Percentiles rank a stretch among this genome's conserved stretches.
Evolutionary conservation across 2,329 filamentous ascomycete species (phyloP).

Genomic region (Aspergillus sclerotialis): DNA sequence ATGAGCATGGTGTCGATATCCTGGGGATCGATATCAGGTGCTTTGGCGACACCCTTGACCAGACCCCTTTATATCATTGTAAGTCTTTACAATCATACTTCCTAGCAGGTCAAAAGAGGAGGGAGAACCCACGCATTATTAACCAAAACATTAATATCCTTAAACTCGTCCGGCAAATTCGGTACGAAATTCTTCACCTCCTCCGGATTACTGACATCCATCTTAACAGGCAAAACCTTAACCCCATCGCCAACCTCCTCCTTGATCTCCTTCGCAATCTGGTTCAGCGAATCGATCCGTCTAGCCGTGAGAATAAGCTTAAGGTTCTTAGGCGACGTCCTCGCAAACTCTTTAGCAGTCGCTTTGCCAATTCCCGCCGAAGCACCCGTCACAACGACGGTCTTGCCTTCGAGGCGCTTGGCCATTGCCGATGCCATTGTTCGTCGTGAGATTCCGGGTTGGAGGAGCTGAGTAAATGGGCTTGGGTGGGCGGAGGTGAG

Average conservation of each 20-base stretch:
- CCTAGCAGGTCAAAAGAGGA: not conserved
- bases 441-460: slow-evolving; percentile 24
- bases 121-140: slow-evolving; percentile 91
- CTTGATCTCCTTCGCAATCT: slow-evolving; percentile 69
- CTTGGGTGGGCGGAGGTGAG: slow-evolving; percentile 8
- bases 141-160: slow-evolving; percentile 77
- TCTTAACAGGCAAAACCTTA: slow-evolving; percentile 71
- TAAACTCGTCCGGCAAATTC: slow-evolving; percentile 71
- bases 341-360: slow-evolving; percentile 82
- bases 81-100: slow-evolving; percentile 6
- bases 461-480: slow-evolving; percentile 13
- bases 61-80: too few species aligned
- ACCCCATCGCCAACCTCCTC: slow-evolving; percentile 72
- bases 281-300: slow-evolving; percentile 67
- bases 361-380: slow-evolving; percentile 79
- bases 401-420: slow-evolving; percentile 88
- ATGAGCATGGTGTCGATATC: slow-evolving; percentile 84
- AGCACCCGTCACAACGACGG: slow-evolving; percentile 82
- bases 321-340: slow-evolving; percentile 70
- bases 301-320: slow-evolving; percentile 86
- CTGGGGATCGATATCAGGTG: slow-evolving; percentile 71
- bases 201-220: slow-evolving; percentile 77
- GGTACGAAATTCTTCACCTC: slow-evolving; percentile 68
- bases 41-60: slow-evolving; percentile 79
- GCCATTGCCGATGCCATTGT: slow-evolving; percentile 63